Evolutionary conservation across 176 grass and related monocot species (phyloP), one percentile per base, ranked within the genome.

Genomic region (Oryza glaberrima): DNA sequence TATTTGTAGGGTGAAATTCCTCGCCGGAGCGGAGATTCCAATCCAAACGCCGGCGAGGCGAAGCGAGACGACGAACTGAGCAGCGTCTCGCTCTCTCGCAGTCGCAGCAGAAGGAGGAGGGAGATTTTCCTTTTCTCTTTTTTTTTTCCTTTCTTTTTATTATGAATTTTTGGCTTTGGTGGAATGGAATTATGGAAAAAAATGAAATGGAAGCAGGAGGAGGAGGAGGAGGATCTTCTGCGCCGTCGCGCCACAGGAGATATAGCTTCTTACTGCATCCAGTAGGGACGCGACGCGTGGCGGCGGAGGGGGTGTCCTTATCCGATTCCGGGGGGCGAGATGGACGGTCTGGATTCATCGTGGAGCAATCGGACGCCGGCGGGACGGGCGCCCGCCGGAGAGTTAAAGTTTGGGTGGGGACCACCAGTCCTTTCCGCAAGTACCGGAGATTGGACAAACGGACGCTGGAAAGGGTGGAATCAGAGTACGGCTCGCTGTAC

Each of bases 1-100:
- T 69, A 75, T 63, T 82, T 83, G 82, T 78, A 82, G 87, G 6
- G 77, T 73, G 13, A 34, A 3, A 3, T 41, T 35, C 30, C 70
- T 14, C 69, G 77, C 43, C 14, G 69, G 63, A 64, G 40, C 40
- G 40, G 40, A 41, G 40, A 63, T 2, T 63, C 22, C 40, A 30
- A 78, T 64, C n/a, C 67, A 58, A 60, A 12, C 14, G 61, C 26
- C 70, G 71, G 60, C 35, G 58, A 73, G 14, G 69, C 46, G 51
- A n/a, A 60, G 60, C 35, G 58, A 73, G 14, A 52, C 46, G 51
- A n/a, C 26, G 80, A 2, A 35, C 11, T 2, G 30, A 4, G n/a
- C 30, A 77, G 35, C 17, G 17, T 13, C 44, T 32, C 30, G 30
- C 30, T 32, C 30, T 32, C 30, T 32, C 30, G 30, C 30, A 32